phyloP scores from a whole-genome alignment of 257 asterid genomes.

The Nicotiana knightiana region DNA sequence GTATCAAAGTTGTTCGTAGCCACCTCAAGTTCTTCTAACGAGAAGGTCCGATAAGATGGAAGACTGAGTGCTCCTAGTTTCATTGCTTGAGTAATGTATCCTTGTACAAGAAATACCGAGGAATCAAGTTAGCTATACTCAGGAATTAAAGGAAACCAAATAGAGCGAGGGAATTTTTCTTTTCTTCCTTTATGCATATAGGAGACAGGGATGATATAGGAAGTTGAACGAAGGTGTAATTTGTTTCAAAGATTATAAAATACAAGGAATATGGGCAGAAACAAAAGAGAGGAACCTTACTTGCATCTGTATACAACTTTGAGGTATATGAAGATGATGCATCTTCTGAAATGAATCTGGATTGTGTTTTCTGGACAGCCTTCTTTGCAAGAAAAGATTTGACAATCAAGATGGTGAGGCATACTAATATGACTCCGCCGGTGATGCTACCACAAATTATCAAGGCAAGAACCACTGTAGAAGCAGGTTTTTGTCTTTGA shows the following conservation, averaged over 20 bases:
- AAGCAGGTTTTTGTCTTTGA: slow-evolving; percentile 30
- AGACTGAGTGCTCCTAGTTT: slow-evolving; percentile 64
- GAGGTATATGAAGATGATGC: slow-evolving; percentile 54
- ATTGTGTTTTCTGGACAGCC: slow-evolving; percentile 19
- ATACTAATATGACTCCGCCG: slow-evolving; percentile 42
- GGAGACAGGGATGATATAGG: not conserved
- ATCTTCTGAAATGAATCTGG: slow-evolving; percentile 38
- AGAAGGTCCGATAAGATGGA: slow-evolving; percentile 65
- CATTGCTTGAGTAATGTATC: slow-evolving; percentile 74
- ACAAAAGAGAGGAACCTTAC: slow-evolving; percentile 35
- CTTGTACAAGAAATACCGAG: slow-evolving; percentile 23
- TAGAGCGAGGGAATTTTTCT: not conserved
- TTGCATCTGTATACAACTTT: slow-evolving; percentile 70
- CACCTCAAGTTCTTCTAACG: slow-evolving; percentile 69
- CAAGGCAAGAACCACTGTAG: slow-evolving; percentile 38
- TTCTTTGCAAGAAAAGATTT: slow-evolving; percentile 40
- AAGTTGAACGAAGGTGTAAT: not conserved
- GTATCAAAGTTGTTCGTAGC: slow-evolving; percentile 67
- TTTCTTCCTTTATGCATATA: not conserved
- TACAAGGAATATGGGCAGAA: not conserved
- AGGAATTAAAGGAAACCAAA: not conserved
- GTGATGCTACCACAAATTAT: slow-evolving; percentile 48
- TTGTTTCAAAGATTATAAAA: not conserved
- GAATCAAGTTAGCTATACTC: not conserved
- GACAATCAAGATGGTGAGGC: slow-evolving; percentile 27